phyloP scores from a whole-genome alignment of 768 basidiomycete species.

The Calocybe cyanea region DNA sequence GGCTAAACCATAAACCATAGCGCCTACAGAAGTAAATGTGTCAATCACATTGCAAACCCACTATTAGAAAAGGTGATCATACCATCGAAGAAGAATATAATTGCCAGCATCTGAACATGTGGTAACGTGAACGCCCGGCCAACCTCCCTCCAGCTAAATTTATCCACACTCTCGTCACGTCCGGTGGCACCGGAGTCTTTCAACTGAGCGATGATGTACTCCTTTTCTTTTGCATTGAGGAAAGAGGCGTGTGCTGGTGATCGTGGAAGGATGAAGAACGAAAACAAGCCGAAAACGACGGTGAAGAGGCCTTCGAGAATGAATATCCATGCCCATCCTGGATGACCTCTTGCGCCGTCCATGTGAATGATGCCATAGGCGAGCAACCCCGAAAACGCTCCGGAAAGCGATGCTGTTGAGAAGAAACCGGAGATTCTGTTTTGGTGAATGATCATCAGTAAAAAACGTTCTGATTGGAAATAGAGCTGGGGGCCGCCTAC shows the following conservation, averaged over 20 bases:
- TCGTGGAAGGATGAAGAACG: conserved; percentile 47
- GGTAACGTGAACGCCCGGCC: conserved; percentile 41
- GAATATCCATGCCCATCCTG: conserved; percentile 71
- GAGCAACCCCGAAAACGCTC: conserved; percentile 67
- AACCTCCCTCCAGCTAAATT: conserved; percentile 58
- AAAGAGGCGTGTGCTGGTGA: conserved; percentile 44
- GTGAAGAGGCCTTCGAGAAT: conserved; percentile 68
- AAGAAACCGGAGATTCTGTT: conserved; percentile 45
- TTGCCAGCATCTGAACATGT: conserved; percentile 49
- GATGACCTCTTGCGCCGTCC: conserved; percentile 47
- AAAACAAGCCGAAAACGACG: conserved; percentile 46
- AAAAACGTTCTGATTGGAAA: conserved; percentile 22
- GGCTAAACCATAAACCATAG: conserved; percentile 44
- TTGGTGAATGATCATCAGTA: conserved; percentile 26
- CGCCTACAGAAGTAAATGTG: conserved; percentile 22
- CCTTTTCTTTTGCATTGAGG: conserved; percentile 46
- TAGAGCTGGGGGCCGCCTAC: conserved; percentile 2
- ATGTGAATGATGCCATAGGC: conserved; percentile 64
- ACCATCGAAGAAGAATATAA: conserved; percentile 54
- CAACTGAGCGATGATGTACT: conserved; percentile 38
- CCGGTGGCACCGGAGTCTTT: conserved; percentile 38
- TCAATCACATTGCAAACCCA: neutral
- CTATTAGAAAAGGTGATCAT: conserved; percentile 6
- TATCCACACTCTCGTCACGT: conserved; percentile 31
- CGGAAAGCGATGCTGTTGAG: conserved; percentile 52